Evolutionary conservation across 1,284 basidiomycete genomes (phyloP), one percentile per base, ranked within the genome.

Genomic region (Leccinum subrobustum): DNA sequence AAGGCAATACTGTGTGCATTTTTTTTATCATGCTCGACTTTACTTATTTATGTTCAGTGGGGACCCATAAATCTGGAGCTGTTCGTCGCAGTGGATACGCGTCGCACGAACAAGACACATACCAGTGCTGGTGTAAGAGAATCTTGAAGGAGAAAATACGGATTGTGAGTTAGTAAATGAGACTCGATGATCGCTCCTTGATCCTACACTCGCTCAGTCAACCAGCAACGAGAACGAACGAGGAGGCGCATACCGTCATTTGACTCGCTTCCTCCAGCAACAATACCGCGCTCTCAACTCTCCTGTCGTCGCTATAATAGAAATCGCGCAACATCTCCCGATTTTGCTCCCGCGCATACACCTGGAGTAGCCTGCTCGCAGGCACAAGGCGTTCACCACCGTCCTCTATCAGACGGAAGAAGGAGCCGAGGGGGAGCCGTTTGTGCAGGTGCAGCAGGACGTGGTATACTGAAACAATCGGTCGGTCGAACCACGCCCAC

Each of bases 241-340:
- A 20, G 18, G 12, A 47, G 20, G 20, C 11, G 72, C 84, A 62
- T 63, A 91, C 90, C 58, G 73, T 73, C 74, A 86, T 85, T 39
- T 75, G 73, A 6, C 83, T 79, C 14, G 94, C 92, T 72, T 97
- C 95, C 48, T 93, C 91, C 48, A 99, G 77, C 44, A 86, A 90
- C 6, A 98, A 78, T 16, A 92, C 83, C 0, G 94, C 97, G 71
- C 89, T 95, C 69, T 98, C 96, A 6, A 93, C 90, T 51, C 96
- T 83, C 62, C 96, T 83, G 75, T 99, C 97, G 71, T 99, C 97
- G 56, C 96, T 96, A 73, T 96, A 99, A 76, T 96, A 99, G 75
- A 97, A 98, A 73, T 99, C 95, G 16, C 93, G 83, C 12, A 98
- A 79, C 83, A 99, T 89, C 64, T 95, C 94, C 52, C 89, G 80